phyloP scores from a whole-genome alignment of 2,329 filamentous ascomycete genomes.

The Ceratocystiopsis minuta region DNA sequence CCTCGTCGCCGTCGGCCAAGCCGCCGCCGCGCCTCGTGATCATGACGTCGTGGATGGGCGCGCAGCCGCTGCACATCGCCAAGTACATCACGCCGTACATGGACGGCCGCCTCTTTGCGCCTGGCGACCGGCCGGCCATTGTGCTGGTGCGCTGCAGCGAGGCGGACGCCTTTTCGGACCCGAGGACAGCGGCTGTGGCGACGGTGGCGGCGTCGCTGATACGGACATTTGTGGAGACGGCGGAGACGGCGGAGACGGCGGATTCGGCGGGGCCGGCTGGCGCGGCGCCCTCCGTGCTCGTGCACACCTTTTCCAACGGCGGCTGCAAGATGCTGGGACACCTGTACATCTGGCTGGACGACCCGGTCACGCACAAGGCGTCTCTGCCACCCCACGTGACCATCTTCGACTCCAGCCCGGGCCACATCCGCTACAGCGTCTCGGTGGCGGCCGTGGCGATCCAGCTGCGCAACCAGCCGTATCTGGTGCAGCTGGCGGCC shows the following conservation, averaged over 20 bases:
- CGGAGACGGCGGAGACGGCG: too few relatives aligned
- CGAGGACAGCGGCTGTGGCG: slow-evolving; percentile 17
- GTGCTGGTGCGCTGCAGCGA: slow-evolving; percentile 27
- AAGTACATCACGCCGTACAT: slow-evolving; percentile 32
- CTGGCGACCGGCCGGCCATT: slow-evolving; percentile 26
- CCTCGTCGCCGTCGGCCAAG: background rate
- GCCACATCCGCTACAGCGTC: slow-evolving; percentile 21
- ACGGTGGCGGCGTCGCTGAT: slow-evolving; percentile 23
- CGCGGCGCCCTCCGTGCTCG: slow-evolving; percentile 19
- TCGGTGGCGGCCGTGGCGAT: slow-evolving; percentile 1
- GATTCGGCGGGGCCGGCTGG: too few relatives aligned
- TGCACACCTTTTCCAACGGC: slow-evolving; percentile 36
- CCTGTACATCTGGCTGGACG: slow-evolving; percentile 15
- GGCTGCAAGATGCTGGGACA: slow-evolving; percentile 24
- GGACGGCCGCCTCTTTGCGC: slow-evolving; percentile 5
- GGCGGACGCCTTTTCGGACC: slow-evolving; percentile 18
- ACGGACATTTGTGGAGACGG: slow-evolving; percentile 12
- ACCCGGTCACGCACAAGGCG: background rate
- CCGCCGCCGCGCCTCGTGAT: slow-evolving; percentile 27
- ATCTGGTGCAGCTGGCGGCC: slow-evolving; percentile 11
- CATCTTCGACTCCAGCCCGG: slow-evolving; percentile 31
- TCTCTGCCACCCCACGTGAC: slow-evolving; percentile 24
- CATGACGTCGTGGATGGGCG: slow-evolving; percentile 32
- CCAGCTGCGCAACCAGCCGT: slow-evolving; percentile 1
- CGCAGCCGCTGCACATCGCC: slow-evolving; percentile 28